Percentiles rank a stretch among this genome's conserved stretches.
These are phyloP conservation scores for Claviceps purpurea DNA, from an alignment of 2,329 filamentous ascomycete species.

Conservation along the genomic window DNA sequence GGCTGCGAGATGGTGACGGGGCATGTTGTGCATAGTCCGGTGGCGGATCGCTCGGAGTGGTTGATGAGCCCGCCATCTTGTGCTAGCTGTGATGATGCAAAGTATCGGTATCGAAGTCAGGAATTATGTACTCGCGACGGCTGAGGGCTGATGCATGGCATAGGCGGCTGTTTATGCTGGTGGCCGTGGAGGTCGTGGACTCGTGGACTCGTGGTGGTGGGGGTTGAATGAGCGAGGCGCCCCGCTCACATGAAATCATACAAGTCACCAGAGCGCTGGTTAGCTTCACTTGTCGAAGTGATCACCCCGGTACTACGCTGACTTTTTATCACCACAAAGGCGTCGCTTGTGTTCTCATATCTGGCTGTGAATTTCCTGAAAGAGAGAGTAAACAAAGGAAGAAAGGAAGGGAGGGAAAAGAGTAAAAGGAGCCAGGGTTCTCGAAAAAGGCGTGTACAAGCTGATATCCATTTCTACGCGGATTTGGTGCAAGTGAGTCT, in stretches of 20 bases:
- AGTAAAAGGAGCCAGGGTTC: background rate
- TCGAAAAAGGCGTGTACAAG: background rate
- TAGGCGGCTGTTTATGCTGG: too few species aligned
- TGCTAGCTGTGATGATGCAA: conserved; percentile 1
- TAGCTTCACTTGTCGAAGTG: too few species aligned
- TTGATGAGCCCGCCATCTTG: background rate
- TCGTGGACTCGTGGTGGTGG: background rate
- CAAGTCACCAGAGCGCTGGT: background rate
- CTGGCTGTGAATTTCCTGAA: too few species aligned
- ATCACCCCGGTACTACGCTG: too few species aligned
- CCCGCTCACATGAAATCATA: conserved; percentile 1
- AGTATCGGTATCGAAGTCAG: background rate
- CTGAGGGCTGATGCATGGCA: background rate
- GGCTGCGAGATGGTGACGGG: conserved; percentile 20
- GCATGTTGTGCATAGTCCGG: conserved; percentile 32
- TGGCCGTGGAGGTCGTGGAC: background rate
- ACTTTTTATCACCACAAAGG: too few species aligned
- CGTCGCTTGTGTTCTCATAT: too few species aligned
- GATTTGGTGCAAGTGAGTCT: background rate
- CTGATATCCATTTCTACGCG: background rate
- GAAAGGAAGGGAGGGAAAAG: background rate
- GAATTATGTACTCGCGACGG: conserved; percentile 1
- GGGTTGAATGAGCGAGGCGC: background rate
- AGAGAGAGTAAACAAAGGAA: background rate
- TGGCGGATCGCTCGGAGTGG: conserved; percentile 12